Percentiles rank a stretch among this genome's conserved stretches.
Evolutionary conservation across 257 asterid species (phyloP).

Genomic region (Cinchona pubescens): DNA sequence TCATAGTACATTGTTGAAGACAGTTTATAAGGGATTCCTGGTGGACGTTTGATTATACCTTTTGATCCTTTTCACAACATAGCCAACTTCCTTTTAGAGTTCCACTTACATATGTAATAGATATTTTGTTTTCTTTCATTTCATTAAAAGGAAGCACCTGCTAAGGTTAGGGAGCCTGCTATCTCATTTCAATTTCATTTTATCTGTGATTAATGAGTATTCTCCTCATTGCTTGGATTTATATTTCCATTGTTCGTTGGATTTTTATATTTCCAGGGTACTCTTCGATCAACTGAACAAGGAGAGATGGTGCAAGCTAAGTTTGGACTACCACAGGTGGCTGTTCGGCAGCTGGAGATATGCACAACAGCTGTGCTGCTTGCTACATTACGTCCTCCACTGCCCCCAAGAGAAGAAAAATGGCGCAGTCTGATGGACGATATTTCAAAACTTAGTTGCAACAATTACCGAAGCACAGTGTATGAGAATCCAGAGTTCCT

Average conservation of each 20-base stretch:
- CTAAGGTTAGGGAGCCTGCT: neutral
- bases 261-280: constrained; percentile 56
- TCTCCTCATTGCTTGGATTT: neutral
- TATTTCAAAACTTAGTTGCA: constrained; percentile 72
- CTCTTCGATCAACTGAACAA: constrained; percentile 89
- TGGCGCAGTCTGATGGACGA: constrained; percentile 95
- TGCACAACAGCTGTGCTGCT: constrained; percentile 95
- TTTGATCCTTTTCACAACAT: neutral
- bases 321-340: constrained; percentile 87
- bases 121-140: neutral
- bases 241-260: constrained; percentile 31
- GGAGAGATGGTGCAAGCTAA: constrained; percentile 99
- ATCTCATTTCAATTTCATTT: neutral
- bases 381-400: constrained; percentile 82
- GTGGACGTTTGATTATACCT: neutral
- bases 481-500: constrained; percentile 84
- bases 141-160: neutral
- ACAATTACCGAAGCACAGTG: constrained; percentile 64
- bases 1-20: neutral
- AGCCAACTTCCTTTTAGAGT: neutral
- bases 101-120: neutral
- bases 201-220: neutral
- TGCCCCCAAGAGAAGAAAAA: constrained; percentile 70
- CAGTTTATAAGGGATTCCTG: neutral
- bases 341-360: constrained; percentile 91